phyloP scores from a whole-genome alignment of 2,329 filamentous ascomycete species.

The Fusarium buxicola region DNA sequence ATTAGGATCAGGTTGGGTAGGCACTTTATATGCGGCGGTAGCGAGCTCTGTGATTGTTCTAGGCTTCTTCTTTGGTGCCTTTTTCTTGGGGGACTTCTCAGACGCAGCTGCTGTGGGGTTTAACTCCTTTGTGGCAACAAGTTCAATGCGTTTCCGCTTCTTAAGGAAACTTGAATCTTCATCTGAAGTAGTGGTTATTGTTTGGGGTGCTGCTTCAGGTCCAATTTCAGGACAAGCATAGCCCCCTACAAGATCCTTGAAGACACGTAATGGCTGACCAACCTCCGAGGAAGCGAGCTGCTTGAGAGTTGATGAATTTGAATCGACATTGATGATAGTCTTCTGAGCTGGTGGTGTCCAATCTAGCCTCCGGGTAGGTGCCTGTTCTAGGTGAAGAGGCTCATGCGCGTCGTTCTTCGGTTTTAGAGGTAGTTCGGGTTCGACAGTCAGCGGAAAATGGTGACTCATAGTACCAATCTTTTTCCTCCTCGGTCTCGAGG shows the following conservation, averaged over 20 bases:
- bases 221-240: conserved; percentile 53
- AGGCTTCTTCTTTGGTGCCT: conserved; percentile 73
- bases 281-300: conserved; percentile 17
- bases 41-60: conserved; percentile 83
- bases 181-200: conserved; percentile 33
- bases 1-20: conserved; percentile 49
- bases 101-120: conserved; percentile 36
- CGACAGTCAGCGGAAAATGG: conserved; percentile 46
- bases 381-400: conserved; percentile 58
- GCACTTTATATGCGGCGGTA: conserved; percentile 72
- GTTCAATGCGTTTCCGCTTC: conserved; percentile 68
- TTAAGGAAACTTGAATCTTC: conserved; percentile 54
- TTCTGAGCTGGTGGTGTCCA: conserved; percentile 75
- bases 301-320: conserved; percentile 47
- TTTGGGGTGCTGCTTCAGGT: conserved; percentile 38
- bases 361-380: conserved; percentile 66
- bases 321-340: conserved; percentile 43
- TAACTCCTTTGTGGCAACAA: conserved; percentile 53
- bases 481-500: conserved; percentile 17
- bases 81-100: conserved; percentile 58
- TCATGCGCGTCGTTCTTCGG: conserved; percentile 46
- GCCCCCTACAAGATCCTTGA: conserved; percentile 57
- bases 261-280: conserved; percentile 48
- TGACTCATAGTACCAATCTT: conserved; percentile 50
- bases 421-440: conserved; percentile 24